Evolutionary conservation across 106 monocot genomes (phyloP).

Genomic region (Dendrobium catenatum): DNA sequence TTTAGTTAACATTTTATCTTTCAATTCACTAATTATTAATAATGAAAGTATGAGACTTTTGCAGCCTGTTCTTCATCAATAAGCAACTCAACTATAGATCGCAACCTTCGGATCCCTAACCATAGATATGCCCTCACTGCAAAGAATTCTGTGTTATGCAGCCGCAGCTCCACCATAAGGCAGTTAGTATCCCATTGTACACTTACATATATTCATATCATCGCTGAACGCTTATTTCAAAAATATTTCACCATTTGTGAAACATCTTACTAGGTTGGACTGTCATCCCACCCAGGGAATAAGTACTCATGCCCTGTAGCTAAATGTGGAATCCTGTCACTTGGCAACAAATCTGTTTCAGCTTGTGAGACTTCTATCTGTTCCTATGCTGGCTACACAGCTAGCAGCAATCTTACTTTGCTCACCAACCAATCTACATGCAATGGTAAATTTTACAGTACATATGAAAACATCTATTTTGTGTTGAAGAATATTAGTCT

Average conservation of each 20-base stretch:
- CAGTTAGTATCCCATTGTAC: constrained; percentile 14
- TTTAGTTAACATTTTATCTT: neutral
- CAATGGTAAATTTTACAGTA: neutral
- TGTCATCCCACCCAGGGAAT: constrained; percentile 29
- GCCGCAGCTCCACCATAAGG: constrained; percentile 32
- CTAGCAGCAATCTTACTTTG: constrained; percentile 15
- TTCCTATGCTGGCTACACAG: constrained; percentile 47
- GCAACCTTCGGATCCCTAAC: constrained; percentile 28
- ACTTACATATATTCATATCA: neutral
- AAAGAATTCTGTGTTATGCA: constrained; percentile 32
- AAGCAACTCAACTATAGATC: constrained; percentile 19
- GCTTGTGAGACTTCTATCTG: constrained; percentile 27
- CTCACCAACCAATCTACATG: constrained; percentile 24
- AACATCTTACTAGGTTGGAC: neutral
- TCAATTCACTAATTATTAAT: neutral
- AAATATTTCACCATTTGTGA: neutral
- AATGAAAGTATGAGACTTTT: neutral
- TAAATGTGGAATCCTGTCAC: constrained; percentile 26
- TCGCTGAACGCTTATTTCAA: no score
- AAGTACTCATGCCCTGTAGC: constrained; percentile 26
- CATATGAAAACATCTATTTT: neutral
- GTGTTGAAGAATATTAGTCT: neutral
- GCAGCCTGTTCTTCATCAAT: constrained; percentile 47
- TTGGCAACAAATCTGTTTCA: constrained; percentile 28
- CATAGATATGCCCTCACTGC: constrained; percentile 47